Conservation (phyloP, 176 grass and related monocot species). For the Tillandsia fasciculata region DNA sequence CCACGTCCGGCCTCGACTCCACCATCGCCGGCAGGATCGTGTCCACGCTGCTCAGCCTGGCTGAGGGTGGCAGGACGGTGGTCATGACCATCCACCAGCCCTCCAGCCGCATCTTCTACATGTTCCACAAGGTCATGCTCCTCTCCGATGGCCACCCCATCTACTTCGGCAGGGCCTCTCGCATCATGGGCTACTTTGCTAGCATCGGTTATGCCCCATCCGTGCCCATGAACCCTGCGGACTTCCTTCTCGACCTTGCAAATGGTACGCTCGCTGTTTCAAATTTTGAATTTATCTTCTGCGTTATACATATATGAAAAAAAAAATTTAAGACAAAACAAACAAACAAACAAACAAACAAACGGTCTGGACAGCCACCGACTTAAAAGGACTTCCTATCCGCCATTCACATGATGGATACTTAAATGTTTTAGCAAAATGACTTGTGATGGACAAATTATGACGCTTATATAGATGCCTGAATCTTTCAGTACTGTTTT, state of each 20-base stretch:
- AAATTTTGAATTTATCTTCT: neutral
- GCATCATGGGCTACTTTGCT: constrained; percentile 36
- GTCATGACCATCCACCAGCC: constrained; percentile 55
- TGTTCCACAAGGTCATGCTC: constrained; percentile 46
- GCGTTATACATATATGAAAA: no score
- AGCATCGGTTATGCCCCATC: constrained; percentile 22
- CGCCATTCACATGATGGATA: no score
- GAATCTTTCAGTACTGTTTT: no score
- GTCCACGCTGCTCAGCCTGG: constrained; percentile 26
- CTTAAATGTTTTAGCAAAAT: no score
- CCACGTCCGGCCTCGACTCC: constrained; percentile 45
- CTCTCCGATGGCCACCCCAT: constrained; percentile 31
- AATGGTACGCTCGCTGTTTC: constrained; percentile 11
- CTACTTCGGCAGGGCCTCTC: constrained; percentile 31
- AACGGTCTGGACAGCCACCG: no score
- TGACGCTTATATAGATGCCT: no score
- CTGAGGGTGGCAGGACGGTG: constrained; percentile 25
- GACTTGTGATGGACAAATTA: no score
- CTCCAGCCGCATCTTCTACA: constrained; percentile 44
- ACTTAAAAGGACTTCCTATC: no score
- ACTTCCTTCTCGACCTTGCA: constrained; percentile 51
- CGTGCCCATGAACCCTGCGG: constrained; percentile 33
- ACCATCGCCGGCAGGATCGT: constrained; percentile 34
- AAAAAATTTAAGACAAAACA: no score
- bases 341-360: no score